Percentiles rank a stretch among this genome's conserved stretches.
phyloP scores from a whole-genome alignment of 306 rosid genomes.

The Sesbania bispinosa region DNA sequence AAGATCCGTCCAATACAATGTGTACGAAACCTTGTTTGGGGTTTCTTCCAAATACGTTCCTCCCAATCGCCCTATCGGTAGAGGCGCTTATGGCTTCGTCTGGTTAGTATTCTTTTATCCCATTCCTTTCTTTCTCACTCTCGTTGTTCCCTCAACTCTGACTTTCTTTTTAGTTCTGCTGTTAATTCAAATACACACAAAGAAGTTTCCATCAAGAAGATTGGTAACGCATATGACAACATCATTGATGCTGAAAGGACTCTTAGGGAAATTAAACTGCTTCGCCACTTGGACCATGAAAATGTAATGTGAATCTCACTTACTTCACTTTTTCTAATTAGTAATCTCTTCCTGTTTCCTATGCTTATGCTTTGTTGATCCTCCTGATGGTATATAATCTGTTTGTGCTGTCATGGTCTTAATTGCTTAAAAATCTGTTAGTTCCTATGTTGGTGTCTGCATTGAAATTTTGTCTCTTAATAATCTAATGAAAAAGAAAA shows the following conservation, averaged over 20 bases:
- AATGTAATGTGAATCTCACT: slow-evolving; percentile 42
- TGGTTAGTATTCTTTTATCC: slow-evolving; percentile 71
- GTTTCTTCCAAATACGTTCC: slow-evolving; percentile 80
- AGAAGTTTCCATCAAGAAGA: slow-evolving; percentile 95
- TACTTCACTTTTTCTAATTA: background rate
- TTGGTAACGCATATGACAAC: slow-evolving; percentile 82
- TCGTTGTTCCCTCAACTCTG: background rate
- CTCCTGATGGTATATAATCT: background rate
- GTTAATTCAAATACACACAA: slow-evolving; percentile 81
- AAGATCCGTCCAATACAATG: slow-evolving; percentile 74
- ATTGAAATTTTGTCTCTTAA: background rate
- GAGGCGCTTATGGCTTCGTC: slow-evolving; percentile 96
- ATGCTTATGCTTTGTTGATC: background rate
- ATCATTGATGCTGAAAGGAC: slow-evolving; percentile 87
- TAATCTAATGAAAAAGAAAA: background rate
- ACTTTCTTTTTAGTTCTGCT: slow-evolving; percentile 60
- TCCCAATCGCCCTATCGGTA: slow-evolving; percentile 89
- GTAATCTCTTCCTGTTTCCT: background rate
- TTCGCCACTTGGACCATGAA: slow-evolving; percentile 90
- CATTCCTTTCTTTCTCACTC: background rate
- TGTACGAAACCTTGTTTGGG: slow-evolving; percentile 78
- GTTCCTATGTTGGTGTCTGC: background rate
- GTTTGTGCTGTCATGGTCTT: background rate
- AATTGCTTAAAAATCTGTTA: background rate
- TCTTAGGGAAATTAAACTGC: slow-evolving; percentile 89